A percentile compares a stretch with the other conserved stretches of the same genome.
Evolutionary conservation across 805 yeast genomes (phyloP).

Genomic region (Barnettozyma sucrosica): DNA sequence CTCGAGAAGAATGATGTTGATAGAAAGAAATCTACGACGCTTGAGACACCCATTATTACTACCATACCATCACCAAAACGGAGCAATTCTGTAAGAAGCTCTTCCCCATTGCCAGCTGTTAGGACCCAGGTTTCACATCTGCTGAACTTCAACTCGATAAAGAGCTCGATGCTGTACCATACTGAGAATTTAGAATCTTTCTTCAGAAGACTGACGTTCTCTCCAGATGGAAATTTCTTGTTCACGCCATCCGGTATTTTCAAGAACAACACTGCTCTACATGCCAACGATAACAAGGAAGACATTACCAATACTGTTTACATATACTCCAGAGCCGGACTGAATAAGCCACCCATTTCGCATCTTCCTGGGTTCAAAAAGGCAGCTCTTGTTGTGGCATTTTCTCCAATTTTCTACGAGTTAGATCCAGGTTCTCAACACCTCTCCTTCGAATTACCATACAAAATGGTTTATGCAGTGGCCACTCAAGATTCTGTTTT

Average conservation of each 20-base stretch:
- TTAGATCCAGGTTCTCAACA: conserved; percentile 19
- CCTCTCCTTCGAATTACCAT: conserved; percentile 52
- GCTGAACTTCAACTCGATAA: conserved; percentile 23
- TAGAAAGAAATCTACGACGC: background rate
- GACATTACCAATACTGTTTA: conserved; percentile 64
- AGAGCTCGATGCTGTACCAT: conserved; percentile 55
- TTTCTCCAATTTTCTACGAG: conserved; percentile 62
- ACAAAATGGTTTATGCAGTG: conserved; percentile 83
- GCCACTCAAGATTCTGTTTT: conserved; percentile 86
- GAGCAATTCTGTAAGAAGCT: conserved; percentile 2
- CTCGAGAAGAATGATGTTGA: background rate
- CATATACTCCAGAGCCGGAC: conserved; percentile 66
- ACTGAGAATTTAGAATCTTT: conserved; percentile 87
- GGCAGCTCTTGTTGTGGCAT: conserved; percentile 79
- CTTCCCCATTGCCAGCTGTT: conserved; percentile 42
- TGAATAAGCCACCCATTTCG: conserved; percentile 66
- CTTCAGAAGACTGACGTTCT: conserved; percentile 77
- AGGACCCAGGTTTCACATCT: conserved; percentile 23
- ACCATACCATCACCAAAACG: conserved; percentile 21
- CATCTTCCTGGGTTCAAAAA: conserved; percentile 73
- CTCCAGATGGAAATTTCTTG: conserved; percentile 84
- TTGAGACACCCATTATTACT: conserved; percentile 29
- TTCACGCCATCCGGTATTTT: conserved; percentile 73
- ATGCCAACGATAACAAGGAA: conserved; percentile 26
- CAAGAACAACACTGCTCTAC: conserved; percentile 24